Base-by-base conservation (phyloP, 2,329 filamentous ascomycete species). In the Akanthomyces lecanii region DNA sequence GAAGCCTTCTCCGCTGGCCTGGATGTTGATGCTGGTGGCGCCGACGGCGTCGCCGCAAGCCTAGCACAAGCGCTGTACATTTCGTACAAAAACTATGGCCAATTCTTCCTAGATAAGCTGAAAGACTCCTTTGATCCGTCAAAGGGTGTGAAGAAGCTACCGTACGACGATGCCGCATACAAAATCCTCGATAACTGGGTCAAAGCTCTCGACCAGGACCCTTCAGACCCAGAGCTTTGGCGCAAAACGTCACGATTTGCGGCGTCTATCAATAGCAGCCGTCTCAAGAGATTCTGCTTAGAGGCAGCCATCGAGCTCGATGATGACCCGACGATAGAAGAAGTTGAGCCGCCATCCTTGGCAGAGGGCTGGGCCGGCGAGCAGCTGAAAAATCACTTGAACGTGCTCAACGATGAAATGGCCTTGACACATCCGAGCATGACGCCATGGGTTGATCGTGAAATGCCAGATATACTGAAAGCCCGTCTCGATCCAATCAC, bases 21-120 rank as follows among this genome's bases (percentile, higher is more conserved):
- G n/a, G 84, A 85, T 61, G 76, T 81, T 8, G 78, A 83, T 30
- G 83, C 84, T 33, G 84, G 84, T 63, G 85, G 87, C 56, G 85
- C 85, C 55, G 92, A 96, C 67, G 88, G 86, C 33, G 86, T 87
- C 2, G 91, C 89, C 18, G 95, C 89, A 71, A 94, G 89, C 55
- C 79, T 98, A 11, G 89, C 91, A 0, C 93, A 97, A 71, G 92
- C 96, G 12, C 82, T 98, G 23, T 97, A 97, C 71, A 83, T 99
- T 8, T 90, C 94, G 1, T 92, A 96, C 80, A 99, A 98, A 75
- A 99, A 98, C 69, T 88, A 94, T 76, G 95, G 92, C 48, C 91
- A 98, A 71, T 97, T 96, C 71, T 80, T 89, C 63, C 80, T 99
- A n/a, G 94, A 99, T 61, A 75, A 73, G 59, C 67, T 76, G 4